phyloP scores from a whole-genome alignment of 2,329 filamentous ascomycete species.

The Colletotrichum sp. region DNA sequence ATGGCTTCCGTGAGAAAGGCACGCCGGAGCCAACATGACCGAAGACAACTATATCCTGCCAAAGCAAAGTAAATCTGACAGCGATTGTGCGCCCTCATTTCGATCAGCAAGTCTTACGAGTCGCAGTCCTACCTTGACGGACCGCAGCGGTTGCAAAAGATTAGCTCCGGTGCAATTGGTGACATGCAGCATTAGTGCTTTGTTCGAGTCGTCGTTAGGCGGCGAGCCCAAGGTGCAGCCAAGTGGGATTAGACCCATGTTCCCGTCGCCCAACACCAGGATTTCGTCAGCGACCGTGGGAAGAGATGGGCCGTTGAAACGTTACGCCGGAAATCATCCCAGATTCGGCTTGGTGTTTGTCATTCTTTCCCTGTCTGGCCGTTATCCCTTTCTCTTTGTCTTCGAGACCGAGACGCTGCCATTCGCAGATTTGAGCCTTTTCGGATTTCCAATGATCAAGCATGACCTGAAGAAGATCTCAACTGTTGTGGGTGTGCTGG shows the following conservation, averaged over 20 bases:
- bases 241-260: slow-evolving; percentile 14
- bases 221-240: slow-evolving; percentile 9
- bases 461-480: not conserved
- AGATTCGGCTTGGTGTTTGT: slow-evolving; percentile 19
- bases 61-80: not conserved
- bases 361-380: not conserved
- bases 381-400: not conserved
- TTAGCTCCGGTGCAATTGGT: slow-evolving; percentile 13
- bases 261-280: slow-evolving; percentile 4
- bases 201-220: slow-evolving; percentile 1
- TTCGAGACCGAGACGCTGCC: not conserved
- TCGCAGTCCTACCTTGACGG: slow-evolving; percentile 2
- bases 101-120: slow-evolving; percentile 16
- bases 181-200: slow-evolving; percentile 20
- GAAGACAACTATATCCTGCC: not conserved
- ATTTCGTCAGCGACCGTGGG: slow-evolving; percentile 12
- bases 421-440: not conserved
- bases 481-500: not conserved
- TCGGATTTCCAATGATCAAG: not conserved
- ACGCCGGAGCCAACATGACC: not conserved
- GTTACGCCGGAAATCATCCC: slow-evolving; percentile 11
- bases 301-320: slow-evolving; percentile 11
- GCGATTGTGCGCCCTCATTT: slow-evolving; percentile 2
- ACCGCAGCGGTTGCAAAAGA: slow-evolving; percentile 3
- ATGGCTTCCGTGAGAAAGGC: not conserved